phyloP scores from a whole-genome alignment of 371 early-diverging fungal genomes.

The Mucor indicus region DNA sequence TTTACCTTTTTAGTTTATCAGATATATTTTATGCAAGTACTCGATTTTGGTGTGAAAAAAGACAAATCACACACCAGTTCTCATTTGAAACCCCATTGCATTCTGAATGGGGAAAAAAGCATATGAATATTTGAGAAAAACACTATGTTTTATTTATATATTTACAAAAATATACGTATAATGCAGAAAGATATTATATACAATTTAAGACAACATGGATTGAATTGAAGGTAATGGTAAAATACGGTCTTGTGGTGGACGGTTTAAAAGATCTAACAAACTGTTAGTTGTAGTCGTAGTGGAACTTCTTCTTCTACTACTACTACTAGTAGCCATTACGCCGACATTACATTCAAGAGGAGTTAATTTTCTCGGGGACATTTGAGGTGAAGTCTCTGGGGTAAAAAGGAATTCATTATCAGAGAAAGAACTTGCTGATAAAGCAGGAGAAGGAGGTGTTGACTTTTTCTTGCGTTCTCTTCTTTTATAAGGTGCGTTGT shows the following conservation, averaged over 20 bases:
- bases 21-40: no score
- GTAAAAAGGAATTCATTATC: slow-evolving; percentile 39
- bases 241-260: slow-evolving; percentile 41
- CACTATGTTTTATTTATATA: no score
- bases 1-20: no score
- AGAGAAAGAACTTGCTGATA: slow-evolving; percentile 39
- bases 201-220: no score
- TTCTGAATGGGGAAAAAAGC: no score
- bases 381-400: slow-evolving; percentile 42
- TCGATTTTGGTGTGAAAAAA: no score
- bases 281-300: slow-evolving; percentile 16
- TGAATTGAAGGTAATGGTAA: slow-evolving; percentile 33
- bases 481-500: slow-evolving; percentile 46
- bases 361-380: slow-evolving; percentile 28
- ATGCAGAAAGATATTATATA: no score
- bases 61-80: no score
- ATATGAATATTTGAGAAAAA: no score
- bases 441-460: slow-evolving; percentile 49
- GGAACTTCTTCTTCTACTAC: background rate
- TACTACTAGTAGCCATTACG: no score
- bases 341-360: slow-evolving; percentile 33
- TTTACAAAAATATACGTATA: no score
- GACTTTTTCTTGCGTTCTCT: slow-evolving; percentile 27
- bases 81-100: no score
- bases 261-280: slow-evolving; percentile 38